Conservation (phyloP, 2,329 filamentous ascomycete species). For the Fusarium redolens region DNA sequence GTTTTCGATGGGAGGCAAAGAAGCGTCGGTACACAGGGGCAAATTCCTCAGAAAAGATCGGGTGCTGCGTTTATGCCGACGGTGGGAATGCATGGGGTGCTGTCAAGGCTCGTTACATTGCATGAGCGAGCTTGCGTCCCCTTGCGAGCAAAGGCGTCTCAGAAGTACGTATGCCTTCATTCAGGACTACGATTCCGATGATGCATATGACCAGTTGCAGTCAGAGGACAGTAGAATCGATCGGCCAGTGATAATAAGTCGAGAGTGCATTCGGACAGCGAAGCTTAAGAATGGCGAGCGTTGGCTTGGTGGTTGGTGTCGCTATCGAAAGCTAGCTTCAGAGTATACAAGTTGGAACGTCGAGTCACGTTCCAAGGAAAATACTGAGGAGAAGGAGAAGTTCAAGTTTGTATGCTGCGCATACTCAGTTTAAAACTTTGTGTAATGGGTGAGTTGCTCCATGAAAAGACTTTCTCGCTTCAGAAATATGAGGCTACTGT, state of each 20-base stretch:
- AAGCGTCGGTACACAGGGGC: background rate
- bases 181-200: background rate
- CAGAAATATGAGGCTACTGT: background rate
- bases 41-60: background rate
- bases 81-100: slow-evolving; percentile 18
- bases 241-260: background rate
- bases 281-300: background rate
- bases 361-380: background rate
- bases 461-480: background rate
- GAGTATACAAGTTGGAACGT: background rate
- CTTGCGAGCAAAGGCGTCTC: background rate
- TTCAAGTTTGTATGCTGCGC: background rate
- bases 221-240: background rate
- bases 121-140: background rate
- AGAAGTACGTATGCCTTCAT: background rate
- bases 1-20: background rate
- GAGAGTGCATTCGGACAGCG: background rate
- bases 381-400: background rate
- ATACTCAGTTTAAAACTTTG: background rate
- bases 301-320: background rate
- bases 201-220: background rate
- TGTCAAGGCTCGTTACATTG: background rate
- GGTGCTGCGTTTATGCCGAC: background rate
- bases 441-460: background rate
- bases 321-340: background rate